Percentiles rank a stretch among this genome's conserved stretches.
phyloP scores from a whole-genome alignment of 2,329 filamentous ascomycete genomes.

The Pestalotiopsis sp. region DNA sequence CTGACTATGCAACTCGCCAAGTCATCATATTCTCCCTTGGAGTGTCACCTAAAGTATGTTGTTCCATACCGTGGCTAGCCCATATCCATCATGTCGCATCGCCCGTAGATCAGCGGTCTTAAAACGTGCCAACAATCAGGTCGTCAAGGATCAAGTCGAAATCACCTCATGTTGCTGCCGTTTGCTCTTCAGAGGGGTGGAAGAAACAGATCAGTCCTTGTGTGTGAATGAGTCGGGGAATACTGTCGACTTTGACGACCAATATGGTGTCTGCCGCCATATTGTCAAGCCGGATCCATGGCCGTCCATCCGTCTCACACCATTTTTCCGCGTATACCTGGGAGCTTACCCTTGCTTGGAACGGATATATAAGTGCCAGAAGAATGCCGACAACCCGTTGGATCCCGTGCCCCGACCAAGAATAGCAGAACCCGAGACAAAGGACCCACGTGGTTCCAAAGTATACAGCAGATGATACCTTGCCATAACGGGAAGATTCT shows the following conservation, averaged over 20 bases:
- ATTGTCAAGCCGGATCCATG: too few species aligned
- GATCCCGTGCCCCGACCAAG: neutral
- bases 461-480: neutral
- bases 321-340: neutral
- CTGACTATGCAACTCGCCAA: neutral
- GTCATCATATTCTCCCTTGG: too few species aligned
- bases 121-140: neutral
- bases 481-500: neutral
- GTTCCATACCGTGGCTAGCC: too few species aligned
- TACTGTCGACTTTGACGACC: too few species aligned
- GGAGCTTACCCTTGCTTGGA: neutral
- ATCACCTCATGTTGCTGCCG: neutral
- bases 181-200: neutral
- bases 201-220: neutral
- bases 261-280: too few species aligned
- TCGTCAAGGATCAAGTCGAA: neutral
- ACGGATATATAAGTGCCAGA: neutral
- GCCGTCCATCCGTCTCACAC: too few species aligned
- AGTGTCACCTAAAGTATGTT: too few species aligned
- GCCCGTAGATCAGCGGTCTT: neutral
- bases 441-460: neutral
- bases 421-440: neutral
- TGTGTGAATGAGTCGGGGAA: too few species aligned
- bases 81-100: neutral
- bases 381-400: neutral